Evolutionary conservation across 257 asterid species (phyloP), one percentile per base, ranked within the genome.

Genomic region (Capsicum chinense): DNA sequence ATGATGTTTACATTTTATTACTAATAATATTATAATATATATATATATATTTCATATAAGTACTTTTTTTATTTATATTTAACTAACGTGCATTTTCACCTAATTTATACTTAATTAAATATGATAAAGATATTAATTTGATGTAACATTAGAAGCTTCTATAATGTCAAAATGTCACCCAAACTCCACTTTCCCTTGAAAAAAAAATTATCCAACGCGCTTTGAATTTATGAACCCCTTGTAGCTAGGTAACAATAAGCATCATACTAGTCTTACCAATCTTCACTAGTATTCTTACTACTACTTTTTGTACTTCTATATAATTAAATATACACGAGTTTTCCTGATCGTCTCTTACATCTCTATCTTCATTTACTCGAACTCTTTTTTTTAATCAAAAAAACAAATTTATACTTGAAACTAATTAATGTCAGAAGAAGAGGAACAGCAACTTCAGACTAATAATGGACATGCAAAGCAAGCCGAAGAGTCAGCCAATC

Each of bases 371-470:
- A 4, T 26, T 26, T 76, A 12, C 11, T 6, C 6, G 8, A 16
- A 69, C 15, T n/a, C 12, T 60, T 26, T 26, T 26, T 26, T 26
- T 26, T 26, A 26, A 26, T 26, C 33, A 26, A 26, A 26, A 47
- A 50, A 74, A 3, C 9, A n/a, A 44, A 13, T 0, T 13, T 48
- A 11, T 1, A 48, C 0, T 48, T 11, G 60, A n/a, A 47, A 12
- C 2, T 52, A 50, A 26, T 26, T 26, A 74, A 76, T 76, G 81
- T 63, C 64, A 26, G 48, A 59, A 14, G 85, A 71, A 52, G 67
- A 50, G 13, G 80, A 68, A 56, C 79, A 67, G 13, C 56, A 12
- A 79, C 69, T 83, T 44, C 33, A 86, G 14, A 83, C 56, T 15
- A 21, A 68, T 7, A 21, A 68, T 7, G 47, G 81, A 12, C 81